Base-by-base conservation (phyloP, 768 basidiomycete genomes). In the Pulveroboletus sp. region DNA sequence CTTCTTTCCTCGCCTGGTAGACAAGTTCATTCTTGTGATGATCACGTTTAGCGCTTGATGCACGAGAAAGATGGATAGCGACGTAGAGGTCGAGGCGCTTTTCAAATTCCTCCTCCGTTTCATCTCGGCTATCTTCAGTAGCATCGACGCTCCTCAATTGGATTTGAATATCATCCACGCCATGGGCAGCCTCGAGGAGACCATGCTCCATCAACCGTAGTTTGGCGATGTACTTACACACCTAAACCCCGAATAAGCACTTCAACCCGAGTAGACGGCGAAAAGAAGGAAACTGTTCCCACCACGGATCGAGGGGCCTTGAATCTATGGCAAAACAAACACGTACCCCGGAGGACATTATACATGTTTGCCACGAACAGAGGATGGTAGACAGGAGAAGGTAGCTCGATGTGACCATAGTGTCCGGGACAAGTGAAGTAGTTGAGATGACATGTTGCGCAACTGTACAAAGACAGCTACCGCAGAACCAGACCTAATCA, bases 371-470 rank as follows among this genome's bases (percentile, higher is more conserved):
- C 75, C 83, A 98, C 92, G 71, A 98, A 99, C 35, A 99, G 73
- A 0, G 96, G 96, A 63, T 99, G 95, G 64, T 89, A 98, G 3
- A 98, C 91, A 13, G 96, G 94, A 15, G 88, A 81, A 17, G 95
- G 93, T 6, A 99, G 80, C 54, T 97, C 93, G 53, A 99, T 95
- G 69, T 98, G 96, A 18, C 96, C 96, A 71, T 88, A 99, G 69
- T 99, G 96, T 15, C 96, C 96, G 2, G 96, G 94, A 68, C 96
- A 99, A 52, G 86, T 86, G 72, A 86, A 98, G 63, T 93, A 95
- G 41, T 83, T 89, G 61, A 96, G 80, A 50, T 80, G 86, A 66
- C 96, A 99, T 69, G 96, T 96, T 55, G 87, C 76, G 67, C 96
- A 99, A 52, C 95, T 99, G 65, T 21, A 42, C 26, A 31, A 51